These are phyloP conservation scores for Cunninghamia lanceolata DNA, from an alignment of 75 land plant genomes.

Conservation along the genomic window DNA sequence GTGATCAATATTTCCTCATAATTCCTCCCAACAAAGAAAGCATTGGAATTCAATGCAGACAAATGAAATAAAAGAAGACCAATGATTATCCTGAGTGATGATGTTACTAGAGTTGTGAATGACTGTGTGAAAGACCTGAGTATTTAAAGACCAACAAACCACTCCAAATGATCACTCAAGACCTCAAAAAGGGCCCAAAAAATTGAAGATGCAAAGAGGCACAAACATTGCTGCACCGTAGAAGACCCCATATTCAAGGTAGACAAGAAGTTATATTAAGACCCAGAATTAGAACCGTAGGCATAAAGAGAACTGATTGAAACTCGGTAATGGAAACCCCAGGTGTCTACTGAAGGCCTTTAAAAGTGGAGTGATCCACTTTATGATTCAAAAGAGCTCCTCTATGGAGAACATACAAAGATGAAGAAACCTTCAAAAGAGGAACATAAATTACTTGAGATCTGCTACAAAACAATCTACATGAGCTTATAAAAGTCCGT, in stretches of 20 bases:
- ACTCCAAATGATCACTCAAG: neutral
- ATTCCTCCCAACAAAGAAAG: neutral
- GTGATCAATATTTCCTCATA: neutral
- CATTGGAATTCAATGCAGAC: neutral
- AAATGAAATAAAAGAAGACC: neutral
- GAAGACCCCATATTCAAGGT: no score
- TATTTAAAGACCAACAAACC: neutral
- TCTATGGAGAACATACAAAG: neutral
- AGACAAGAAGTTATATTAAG: no score
- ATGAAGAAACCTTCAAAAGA: neutral
- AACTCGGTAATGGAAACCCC: no score
- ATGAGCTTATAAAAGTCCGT: neutral
- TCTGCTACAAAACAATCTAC: neutral
- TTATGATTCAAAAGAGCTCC: neutral
- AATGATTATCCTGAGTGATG: neutral
- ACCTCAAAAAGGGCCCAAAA: neutral
- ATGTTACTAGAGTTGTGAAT: neutral
- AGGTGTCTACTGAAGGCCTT: neutral
- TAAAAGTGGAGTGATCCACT: neutral
- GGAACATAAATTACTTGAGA: neutral
- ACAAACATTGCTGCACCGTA: no score
- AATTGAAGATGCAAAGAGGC: neutral
- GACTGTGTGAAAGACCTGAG: neutral
- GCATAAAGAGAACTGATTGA: no score
- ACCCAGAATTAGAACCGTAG: no score